Percentiles rank a stretch among this genome's conserved stretches.
These are phyloP conservation scores for Spergularia azorica DNA, from an alignment of 179 eudicot species.

Conservation along the genomic window DNA sequence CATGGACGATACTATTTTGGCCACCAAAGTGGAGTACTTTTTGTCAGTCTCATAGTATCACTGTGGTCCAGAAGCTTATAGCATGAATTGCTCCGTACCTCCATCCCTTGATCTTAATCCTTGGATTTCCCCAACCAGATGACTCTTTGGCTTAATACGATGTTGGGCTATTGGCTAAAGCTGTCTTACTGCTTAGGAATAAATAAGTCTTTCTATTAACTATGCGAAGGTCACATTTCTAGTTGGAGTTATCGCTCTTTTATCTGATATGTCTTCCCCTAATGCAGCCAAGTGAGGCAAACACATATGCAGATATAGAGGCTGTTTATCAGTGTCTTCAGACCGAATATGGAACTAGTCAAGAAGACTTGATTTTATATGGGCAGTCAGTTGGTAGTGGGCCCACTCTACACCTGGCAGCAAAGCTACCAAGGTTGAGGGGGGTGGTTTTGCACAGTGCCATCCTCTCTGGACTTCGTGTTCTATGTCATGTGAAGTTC, in stretches of 20 bases:
- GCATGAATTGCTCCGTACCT: background rate
- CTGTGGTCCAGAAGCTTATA: background rate
- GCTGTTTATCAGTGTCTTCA: slow-evolving; percentile 93
- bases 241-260: background rate
- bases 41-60: background rate
- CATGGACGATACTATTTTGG: no score
- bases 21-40: background rate
- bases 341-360: slow-evolving; percentile 85
- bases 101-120: background rate
- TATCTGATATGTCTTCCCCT: slow-evolving; percentile 8
- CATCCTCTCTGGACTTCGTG: slow-evolving; percentile 97
- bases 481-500: slow-evolving; percentile 83
- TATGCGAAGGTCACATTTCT: background rate
- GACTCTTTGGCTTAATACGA: slow-evolving; percentile 13
- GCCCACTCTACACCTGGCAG: slow-evolving; percentile 87
- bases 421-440: slow-evolving; percentile 87
- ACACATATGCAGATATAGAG: slow-evolving; percentile 95
- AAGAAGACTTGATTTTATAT: slow-evolving; percentile 87
- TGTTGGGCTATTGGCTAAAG: background rate
- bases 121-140: background rate
- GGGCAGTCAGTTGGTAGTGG: slow-evolving; percentile 99
- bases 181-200: background rate
- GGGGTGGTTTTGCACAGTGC: slow-evolving; percentile 99
- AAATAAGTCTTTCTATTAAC: background rate
- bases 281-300: slow-evolving; percentile 84